Conservation (phyloP, 2,329 filamentous ascomycete species). For the Tolypocladium tropicale region DNA sequence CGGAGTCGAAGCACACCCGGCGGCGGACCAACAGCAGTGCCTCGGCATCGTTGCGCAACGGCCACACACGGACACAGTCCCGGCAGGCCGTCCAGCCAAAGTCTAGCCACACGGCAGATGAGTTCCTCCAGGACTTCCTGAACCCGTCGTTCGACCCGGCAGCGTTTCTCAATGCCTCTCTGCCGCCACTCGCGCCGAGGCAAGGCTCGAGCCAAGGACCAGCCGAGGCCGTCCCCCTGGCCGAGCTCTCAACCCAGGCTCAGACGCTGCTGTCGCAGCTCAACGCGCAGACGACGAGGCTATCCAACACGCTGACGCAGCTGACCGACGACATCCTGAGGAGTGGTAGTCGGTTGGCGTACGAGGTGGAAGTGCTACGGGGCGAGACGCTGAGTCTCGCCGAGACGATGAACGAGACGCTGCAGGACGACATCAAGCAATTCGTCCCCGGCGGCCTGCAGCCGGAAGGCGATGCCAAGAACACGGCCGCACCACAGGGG, state of each 20-base stretch:
- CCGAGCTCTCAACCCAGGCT: constrained; percentile 71
- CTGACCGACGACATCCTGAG: constrained; percentile 91
- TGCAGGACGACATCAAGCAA: constrained; percentile 61
- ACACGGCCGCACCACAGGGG: constrained; percentile 4
- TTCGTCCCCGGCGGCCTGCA: constrained; percentile 52
- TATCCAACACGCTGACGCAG: constrained; percentile 74
- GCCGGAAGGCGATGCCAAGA: constrained; percentile 14
- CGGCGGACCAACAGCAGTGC: constrained; percentile 38
- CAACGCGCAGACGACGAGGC: constrained; percentile 74
- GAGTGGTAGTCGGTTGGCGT: constrained; percentile 77
- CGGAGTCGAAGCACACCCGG: constrained; percentile 22
- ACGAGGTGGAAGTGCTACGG: constrained; percentile 88
- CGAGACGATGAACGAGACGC: constrained; percentile 63
- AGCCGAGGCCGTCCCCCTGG: constrained; percentile 44
- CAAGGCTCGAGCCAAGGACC: constrained; percentile 13
- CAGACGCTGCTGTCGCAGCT: constrained; percentile 80
- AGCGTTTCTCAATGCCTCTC: constrained; percentile 70
- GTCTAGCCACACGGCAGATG: constrained; percentile 58
- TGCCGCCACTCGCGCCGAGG: constrained; percentile 55
- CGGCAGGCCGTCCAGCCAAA: constrained; percentile 32
- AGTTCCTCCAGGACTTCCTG: constrained; percentile 65
- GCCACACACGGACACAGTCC: constrained; percentile 29
- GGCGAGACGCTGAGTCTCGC: constrained; percentile 76
- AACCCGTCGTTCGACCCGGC: constrained; percentile 70
- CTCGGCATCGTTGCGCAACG: constrained; percentile 25